Base-by-base conservation (phyloP, 768 basidiomycete genomes). In the Leccinum uliginosum region DNA sequence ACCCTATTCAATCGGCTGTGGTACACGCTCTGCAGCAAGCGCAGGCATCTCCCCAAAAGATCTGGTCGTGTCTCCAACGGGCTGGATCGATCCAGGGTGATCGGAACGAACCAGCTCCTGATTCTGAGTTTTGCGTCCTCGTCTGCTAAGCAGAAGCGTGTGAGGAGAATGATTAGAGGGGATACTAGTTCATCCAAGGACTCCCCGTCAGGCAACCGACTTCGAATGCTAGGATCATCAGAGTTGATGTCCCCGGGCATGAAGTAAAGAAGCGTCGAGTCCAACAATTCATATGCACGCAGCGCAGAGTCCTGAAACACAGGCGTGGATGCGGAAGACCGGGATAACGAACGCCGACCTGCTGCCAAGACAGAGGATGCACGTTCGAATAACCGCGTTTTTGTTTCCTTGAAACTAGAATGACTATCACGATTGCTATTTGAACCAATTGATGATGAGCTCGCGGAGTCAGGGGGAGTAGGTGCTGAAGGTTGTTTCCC, bases 181-280 rank as follows among this genome's bases (percentile, higher is more conserved):
- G 85, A 79, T 35, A 95, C 74, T 1, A 84, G 67, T 52, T 96
- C 93, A 65, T 98, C 94, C 40, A 95, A 68, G 24, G 81, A 73
- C 48, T 81, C 75, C 14, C 84, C 85, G 4, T 67, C 61, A 0
- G 61, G 65, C 5, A 67, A 29, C 15, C 69, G 62, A 55, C 80
- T 77, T 44, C 85, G 81, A 26, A 91, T 82, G 47, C 75, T 74
- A 11, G 74, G 59, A 55, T 89, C 85, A 62, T 93, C 91, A 0
- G 83, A 77, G 50, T 88, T 83, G 6, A 79, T 65, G 29, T 74
- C 73, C 6, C 80, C 86, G 2, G 89, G 89, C 68, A 91, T 82
- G 71, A 86, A 89, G 67, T 85, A 78, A 19, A 65, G 68, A 9
- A 82, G 71, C 6, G 77, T 69, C n/a, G 76, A 72, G 50, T 90